phyloP scores from a whole-genome alignment of 106 monocot species.

The Cymbidium sinense region DNA sequence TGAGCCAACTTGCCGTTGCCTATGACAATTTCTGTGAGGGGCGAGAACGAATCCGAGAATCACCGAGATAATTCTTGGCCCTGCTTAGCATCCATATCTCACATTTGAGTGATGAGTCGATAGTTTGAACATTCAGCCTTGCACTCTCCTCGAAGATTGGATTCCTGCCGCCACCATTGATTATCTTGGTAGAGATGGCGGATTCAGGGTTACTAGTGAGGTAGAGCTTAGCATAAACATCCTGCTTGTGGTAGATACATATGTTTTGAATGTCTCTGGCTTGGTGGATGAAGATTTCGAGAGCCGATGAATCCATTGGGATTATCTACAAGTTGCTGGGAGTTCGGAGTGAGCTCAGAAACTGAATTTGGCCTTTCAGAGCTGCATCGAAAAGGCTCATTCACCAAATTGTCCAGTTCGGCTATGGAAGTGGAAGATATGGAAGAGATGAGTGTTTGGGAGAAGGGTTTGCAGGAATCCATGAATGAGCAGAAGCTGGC shows the following conservation, averaged over 20 bases:
- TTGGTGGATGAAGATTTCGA: slow-evolving; percentile 61
- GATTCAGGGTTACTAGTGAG: slow-evolving; percentile 46
- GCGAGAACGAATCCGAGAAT: slow-evolving; percentile 66
- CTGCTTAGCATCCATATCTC: slow-evolving; percentile 91
- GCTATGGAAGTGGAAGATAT: neutral
- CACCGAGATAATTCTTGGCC: slow-evolving; percentile 72
- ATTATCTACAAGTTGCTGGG: too few species aligned
- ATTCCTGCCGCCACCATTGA: slow-evolving; percentile 63
- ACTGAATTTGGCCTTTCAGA: too few species aligned
- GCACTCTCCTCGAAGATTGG: slow-evolving; percentile 62
- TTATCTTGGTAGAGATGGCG: slow-evolving; percentile 39
- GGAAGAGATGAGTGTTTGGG: neutral
- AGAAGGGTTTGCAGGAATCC: neutral
- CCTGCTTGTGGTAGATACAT: slow-evolving; percentile 90
- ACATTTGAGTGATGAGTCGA: slow-evolving; percentile 49
- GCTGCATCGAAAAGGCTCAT: too few species aligned
- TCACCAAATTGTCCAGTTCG: neutral
- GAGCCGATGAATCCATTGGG: slow-evolving; percentile 20
- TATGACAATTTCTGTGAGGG: slow-evolving; percentile 36
- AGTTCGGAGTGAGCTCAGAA: too few species aligned
- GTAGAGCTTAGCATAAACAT: slow-evolving; percentile 77
- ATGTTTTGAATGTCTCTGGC: slow-evolving; percentile 86
- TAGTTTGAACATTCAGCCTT: slow-evolving; percentile 25
- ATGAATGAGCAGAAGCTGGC: neutral
- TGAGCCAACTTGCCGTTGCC: slow-evolving; percentile 21